Evolutionary conservation across 2,329 filamentous ascomycete species (phyloP), one percentile per base, ranked within the genome.

Genomic region (Cryphonectria parasitica): DNA sequence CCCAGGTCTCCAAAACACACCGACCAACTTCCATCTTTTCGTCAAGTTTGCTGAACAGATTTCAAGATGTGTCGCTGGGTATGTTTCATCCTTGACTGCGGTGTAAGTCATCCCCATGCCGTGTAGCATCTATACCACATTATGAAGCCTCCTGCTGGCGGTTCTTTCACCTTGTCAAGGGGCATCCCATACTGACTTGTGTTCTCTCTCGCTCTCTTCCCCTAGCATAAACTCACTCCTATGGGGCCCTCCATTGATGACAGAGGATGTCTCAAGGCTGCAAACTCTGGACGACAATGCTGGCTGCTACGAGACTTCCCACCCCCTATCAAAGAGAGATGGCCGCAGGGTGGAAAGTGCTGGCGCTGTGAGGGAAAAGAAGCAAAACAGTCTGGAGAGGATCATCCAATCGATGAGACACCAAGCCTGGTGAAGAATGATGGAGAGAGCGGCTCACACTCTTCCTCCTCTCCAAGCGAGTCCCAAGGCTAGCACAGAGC

Each of bases 51-150:
- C 28, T 6, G 15, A 31, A 10, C 54, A 17, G 17, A 17, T 1
- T 28, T 11, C 25, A 58, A 58, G 28, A 70, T 70, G 69, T 68
- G 65, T 43, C 17, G 15, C 13, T 70, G 54, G 19, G 52, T 65
- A 7, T 4, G 31, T 58, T 54, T 68, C 15, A 52, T 7, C 3
- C 34, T 60, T 17, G 60, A 61, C 34, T 70, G 69, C n/a, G 65
- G 60, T 60, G 69, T 70, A 49, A 68, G 69, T 61, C 31, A 64
- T 25, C 2, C 22, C 36, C 19, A 62, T 31, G 3, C 28, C 31
- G 58, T 11, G 13, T 58, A 43, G 17, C 6, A 4, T 22, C 11
- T 2, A 15, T 34, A 41, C 31, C 10, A 13, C 58, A 62, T 22
- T 6, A 39, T 6, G 2, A 8, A 25, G 36, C 17, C 19, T 22